phyloP scores from a whole-genome alignment of 176 grass and related monocot species.

The Miscanthus lutarioriparius region DNA sequence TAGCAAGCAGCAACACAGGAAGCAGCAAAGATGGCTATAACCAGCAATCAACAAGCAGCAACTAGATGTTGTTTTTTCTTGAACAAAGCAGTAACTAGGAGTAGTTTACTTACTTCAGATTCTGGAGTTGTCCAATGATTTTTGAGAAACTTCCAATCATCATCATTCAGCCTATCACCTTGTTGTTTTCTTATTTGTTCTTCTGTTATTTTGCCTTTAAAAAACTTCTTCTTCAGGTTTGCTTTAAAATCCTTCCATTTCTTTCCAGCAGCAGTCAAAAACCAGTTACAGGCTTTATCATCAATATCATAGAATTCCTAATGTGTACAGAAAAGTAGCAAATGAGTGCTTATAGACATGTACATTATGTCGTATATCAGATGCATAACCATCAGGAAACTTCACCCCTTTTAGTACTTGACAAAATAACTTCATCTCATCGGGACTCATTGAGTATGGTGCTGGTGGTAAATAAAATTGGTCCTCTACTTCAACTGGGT shows the following conservation, averaged over 20 bases:
- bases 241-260: constrained; percentile 1
- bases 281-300: neutral
- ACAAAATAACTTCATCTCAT: no score
- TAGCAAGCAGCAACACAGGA: no score
- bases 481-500: no score
- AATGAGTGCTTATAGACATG: neutral
- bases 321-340: neutral
- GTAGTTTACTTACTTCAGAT: neutral
- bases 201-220: neutral
- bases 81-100: no score
- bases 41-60: no score
- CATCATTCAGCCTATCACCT: neutral
- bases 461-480: no score
- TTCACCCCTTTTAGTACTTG: no score
- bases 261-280: neutral
- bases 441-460: no score
- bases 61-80: no score
- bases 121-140: neutral
- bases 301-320: neutral
- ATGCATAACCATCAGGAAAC: no score
- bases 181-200: accelerated
- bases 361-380: no score
- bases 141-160: neutral
- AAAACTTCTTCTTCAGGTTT: neutral
- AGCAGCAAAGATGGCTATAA: no score